phyloP scores from a whole-genome alignment of 495 filamentous ascomycete species.

The Pyrenopolyporus hunteri region DNA sequence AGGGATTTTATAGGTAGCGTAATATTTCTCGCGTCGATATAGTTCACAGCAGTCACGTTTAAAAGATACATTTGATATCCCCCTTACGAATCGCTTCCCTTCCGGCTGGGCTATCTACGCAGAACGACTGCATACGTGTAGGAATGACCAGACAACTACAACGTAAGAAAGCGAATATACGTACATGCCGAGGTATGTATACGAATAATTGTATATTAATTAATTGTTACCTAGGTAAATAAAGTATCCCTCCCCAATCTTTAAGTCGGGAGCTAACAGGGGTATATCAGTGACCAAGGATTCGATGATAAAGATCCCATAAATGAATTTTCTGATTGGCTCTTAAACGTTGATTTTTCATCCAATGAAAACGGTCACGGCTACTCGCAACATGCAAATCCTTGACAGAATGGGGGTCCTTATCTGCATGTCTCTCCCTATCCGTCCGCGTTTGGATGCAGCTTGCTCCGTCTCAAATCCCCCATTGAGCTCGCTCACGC shows the following conservation, averaged over 20 bases:
- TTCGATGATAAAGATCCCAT: slow-evolving; percentile 21
- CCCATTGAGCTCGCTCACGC: slow-evolving; percentile 11
- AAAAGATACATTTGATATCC: no score
- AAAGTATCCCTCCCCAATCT: background rate
- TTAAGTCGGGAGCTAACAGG: slow-evolving; percentile 11
- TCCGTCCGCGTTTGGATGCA: slow-evolving; percentile 18
- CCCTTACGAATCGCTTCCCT: no score
- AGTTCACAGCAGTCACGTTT: no score
- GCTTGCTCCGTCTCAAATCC: slow-evolving; percentile 15
- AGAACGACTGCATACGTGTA: no score
- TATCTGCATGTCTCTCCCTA: slow-evolving; percentile 41
- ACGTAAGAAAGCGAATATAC: no score
- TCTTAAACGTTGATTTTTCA: slow-evolving; percentile 14
- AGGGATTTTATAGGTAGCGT: no score
- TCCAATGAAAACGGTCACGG: slow-evolving; percentile 21
- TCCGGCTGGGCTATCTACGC: no score
- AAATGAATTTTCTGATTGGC: slow-evolving; percentile 35
- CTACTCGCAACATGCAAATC: slow-evolving; percentile 2
- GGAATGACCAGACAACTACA: no score
- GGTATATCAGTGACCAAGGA: slow-evolving; percentile 19
- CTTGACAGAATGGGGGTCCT: slow-evolving; percentile 15
- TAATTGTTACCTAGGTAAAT: background rate
- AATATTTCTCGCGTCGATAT: no score
- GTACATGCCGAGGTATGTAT: no score
- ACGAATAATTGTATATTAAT: no score